Evolutionary conservation across 139 green algal species (phyloP).

Genomic region (Volvox africanus): DNA sequence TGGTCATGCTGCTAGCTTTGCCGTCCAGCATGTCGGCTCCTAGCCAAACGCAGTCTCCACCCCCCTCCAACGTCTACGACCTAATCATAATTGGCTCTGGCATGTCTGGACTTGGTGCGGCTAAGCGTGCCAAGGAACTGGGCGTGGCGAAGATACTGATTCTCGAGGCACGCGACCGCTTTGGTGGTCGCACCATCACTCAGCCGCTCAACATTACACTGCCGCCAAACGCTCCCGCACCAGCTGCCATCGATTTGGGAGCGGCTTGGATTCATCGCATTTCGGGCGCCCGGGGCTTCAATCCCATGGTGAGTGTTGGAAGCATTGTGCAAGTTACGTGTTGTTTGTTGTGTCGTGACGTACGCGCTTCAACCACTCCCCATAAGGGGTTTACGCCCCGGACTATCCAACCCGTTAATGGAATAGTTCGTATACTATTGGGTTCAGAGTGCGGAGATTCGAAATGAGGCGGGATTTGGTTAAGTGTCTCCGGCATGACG

Average conservation of each 20-base stretch:
- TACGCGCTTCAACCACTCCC: too few species aligned
- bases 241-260: conserved; percentile 3
- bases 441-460: too few species aligned
- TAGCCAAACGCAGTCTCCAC: background rate
- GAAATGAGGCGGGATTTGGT: too few species aligned
- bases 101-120: background rate
- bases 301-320: background rate
- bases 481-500: too few species aligned
- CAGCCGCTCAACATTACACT: background rate
- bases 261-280: conserved; percentile 19
- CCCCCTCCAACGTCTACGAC: background rate
- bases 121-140: background rate
- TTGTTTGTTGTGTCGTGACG: too few species aligned
- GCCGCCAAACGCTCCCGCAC: background rate
- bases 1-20: background rate
- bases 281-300: background rate
- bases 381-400: too few species aligned
- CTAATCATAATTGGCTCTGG: conserved; percentile 5
- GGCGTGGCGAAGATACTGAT: background rate
- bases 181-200: background rate
- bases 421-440: background rate
- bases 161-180: conserved; percentile 14
- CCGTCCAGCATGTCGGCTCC: background rate
- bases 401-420: too few species aligned
- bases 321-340: too few species aligned